Evolutionary conservation across 139 green algal genomes (phyloP).

Genomic region (Chlamydomonas asymmetrica): DNA sequence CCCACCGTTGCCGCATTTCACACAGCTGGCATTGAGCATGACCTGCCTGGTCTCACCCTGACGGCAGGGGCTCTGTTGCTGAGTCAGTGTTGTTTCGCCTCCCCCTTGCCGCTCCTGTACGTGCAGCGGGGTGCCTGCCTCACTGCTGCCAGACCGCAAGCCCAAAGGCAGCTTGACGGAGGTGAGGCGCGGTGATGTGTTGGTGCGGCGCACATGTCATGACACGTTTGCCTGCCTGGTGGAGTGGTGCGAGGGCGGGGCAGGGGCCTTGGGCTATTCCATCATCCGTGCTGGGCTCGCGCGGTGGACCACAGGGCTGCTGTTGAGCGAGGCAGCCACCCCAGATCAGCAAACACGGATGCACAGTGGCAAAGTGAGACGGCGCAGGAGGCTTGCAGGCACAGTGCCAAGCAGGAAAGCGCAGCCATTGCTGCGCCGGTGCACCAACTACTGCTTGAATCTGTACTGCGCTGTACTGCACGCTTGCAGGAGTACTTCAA

Average conservation of each 20-base stretch:
- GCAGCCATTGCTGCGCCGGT: background rate
- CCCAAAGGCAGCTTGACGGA: conserved; percentile 8
- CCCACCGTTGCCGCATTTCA: no score
- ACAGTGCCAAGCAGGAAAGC: no score
- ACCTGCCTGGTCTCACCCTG: no score
- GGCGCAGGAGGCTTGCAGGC: no score
- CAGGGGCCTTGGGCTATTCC: no score
- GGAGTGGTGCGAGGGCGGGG: no score
- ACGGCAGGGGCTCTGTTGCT: background rate
- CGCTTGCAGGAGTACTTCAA: conserved; percentile 66
- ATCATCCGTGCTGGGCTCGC: no score
- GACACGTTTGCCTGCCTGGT: background rate
- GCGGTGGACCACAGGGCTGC: no score
- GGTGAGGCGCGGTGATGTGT: background rate
- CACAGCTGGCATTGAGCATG: no score
- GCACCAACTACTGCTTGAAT: background rate
- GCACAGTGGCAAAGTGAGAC: no score
- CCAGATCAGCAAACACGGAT: no score
- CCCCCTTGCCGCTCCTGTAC: background rate
- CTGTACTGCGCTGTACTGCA: background rate
- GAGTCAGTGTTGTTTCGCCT: background rate
- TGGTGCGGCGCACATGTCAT: background rate
- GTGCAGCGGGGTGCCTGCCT: conserved; percentile 37
- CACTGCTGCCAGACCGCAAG: background rate
- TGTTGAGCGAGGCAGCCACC: no score